Evolutionary conservation across 208 protist genomes (phyloP), one percentile per base, ranked within the genome.

Genomic region (Leishmania lainsoni): DNA sequence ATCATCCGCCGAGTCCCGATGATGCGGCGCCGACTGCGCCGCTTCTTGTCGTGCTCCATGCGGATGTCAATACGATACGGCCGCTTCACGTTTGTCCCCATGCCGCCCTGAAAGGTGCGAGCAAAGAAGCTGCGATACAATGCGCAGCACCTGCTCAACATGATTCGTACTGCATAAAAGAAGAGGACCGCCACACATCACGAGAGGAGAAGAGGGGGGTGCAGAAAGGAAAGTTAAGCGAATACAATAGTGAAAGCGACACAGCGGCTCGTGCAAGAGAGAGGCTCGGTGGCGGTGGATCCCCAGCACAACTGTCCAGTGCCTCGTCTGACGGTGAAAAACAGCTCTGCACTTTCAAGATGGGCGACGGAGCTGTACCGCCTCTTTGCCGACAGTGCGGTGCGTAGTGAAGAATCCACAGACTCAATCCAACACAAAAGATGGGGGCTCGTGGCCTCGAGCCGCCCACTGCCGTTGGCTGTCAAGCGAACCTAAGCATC

Each of bases 41-140:
- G 77, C 79, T 95, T 94, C 83, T 95, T 97, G 83, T 97, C 94
- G 79, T 95, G 91, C 83, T 92, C 94, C 91, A 96, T 95, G 32
- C 94, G 91, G 66, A 95, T 91, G 69, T 94, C 91, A 73, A 97
- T 92, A 20, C 94, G 91, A 72, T 96, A 97, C 0, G 92, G 92
- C 4, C 94, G 86, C 80, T 96, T 97, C 5, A 93, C 92, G 66
- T 97, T 97, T 10, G 81, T 76, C 45, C 88, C 85, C 92, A 95
- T 95, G 14, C 92, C 92, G 75, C 94, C 92, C 29, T 93, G 85
- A 75, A 95, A 93, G 26, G 90, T 95, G 48, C 88, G 81, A 14
- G 87, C 87, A 51, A 97, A 92, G 73, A 95, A 97, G 63, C 91
- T 91, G 35, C 86, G 85, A 14, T 86, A 86, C 22, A 86, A 63